Evolutionary conservation across 2,329 filamentous ascomycete species (phyloP).

Genomic region (Fusarium armeniacum): DNA sequence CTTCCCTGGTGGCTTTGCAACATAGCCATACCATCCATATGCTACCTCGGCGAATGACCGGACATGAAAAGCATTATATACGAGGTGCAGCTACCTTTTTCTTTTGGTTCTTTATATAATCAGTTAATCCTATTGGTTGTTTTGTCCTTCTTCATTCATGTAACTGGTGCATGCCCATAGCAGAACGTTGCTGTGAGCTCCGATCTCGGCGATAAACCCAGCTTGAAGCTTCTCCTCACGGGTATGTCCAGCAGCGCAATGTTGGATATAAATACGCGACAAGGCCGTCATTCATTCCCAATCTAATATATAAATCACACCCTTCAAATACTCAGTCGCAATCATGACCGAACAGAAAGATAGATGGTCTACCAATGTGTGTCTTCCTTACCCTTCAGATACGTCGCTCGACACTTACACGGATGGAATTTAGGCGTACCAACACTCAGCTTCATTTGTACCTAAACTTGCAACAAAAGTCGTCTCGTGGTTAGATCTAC

Average conservation of each 20-base stretch:
- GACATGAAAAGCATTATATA: background rate
- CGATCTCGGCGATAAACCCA: constrained; percentile 44
- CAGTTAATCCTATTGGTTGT: constrained; percentile 1
- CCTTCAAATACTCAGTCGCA: background rate
- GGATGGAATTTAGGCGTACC: constrained; percentile 64
- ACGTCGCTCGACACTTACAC: constrained; percentile 37
- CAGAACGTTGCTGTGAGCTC: constrained; percentile 32
- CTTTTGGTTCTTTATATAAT: background rate
- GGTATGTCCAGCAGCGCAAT: constrained; percentile 3
- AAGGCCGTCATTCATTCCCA: background rate
- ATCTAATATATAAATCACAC: background rate
- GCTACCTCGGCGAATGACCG: background rate
- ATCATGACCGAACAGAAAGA: constrained; percentile 49
- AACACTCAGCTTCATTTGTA: constrained; percentile 73
- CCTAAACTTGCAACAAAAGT: constrained; percentile 72
- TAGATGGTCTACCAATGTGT: constrained; percentile 50
- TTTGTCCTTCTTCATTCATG: background rate
- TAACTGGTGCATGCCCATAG: background rate
- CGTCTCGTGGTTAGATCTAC: constrained; percentile 69
- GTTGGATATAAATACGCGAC: constrained; percentile 35
- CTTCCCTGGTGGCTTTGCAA: background rate
- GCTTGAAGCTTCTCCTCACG: constrained; percentile 36
- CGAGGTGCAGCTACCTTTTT: background rate
- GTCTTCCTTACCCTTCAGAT: constrained; percentile 8
- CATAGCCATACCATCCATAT: background rate